Percentiles rank a stretch among this genome's conserved stretches.
phyloP scores from a whole-genome alignment of 2,329 filamentous ascomycete genomes.

The Cladosporium austrohemisphaericum region DNA sequence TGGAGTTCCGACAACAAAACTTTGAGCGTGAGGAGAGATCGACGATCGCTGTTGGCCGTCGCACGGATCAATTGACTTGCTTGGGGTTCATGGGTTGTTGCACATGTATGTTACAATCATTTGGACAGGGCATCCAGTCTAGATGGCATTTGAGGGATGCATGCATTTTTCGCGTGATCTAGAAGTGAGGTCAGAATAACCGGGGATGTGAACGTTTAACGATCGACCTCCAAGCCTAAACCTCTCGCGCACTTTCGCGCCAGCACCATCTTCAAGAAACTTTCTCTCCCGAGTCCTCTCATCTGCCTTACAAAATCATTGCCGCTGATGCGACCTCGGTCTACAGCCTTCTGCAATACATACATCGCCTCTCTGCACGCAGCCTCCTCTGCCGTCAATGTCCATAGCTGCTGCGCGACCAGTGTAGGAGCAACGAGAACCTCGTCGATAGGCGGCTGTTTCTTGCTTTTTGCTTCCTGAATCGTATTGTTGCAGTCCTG shows the following conservation, averaged over 20 bases:
- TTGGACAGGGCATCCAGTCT: no score
- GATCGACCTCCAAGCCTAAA: conserved; percentile 60
- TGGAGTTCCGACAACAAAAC: no score
- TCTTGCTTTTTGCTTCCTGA: conserved; percentile 63
- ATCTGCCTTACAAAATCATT: conserved; percentile 74
- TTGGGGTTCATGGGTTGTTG: no score
- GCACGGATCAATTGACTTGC: no score
- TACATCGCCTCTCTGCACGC: conserved; percentile 85
- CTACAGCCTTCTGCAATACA: conserved; percentile 69
- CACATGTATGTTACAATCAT: no score
- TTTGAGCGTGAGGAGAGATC: no score
- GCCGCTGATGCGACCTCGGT: conserved; percentile 66
- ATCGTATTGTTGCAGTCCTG: conserved; percentile 76
- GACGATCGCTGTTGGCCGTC: no score
- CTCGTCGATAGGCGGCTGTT: conserved; percentile 77
- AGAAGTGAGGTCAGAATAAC: no score
- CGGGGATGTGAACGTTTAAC: background rate
- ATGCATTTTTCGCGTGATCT: no score
- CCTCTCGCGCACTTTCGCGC: conserved; percentile 72
- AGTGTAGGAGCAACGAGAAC: conserved; percentile 90
- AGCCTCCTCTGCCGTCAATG: conserved; percentile 80
- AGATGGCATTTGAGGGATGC: no score
- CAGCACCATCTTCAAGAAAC: conserved; percentile 78
- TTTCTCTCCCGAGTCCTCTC: conserved; percentile 69
- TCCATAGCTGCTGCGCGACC: conserved; percentile 88